Conservation (phyloP, 306 rosid species). For the Vicia villosa region DNA sequence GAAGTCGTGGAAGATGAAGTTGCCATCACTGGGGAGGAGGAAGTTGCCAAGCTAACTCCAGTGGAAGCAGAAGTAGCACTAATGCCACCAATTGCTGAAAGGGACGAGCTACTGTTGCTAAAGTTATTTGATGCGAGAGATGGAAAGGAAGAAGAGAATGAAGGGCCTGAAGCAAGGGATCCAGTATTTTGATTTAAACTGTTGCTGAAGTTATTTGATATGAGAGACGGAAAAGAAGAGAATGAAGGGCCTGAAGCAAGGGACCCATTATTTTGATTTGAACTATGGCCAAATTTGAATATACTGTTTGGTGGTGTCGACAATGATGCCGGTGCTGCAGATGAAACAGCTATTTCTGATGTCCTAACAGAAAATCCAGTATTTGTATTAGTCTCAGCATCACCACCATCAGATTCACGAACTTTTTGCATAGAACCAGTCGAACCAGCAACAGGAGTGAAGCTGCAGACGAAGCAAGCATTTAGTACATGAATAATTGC, state of each 20-base stretch:
- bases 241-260: conserved; percentile 46
- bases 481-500: conserved; percentile 26
- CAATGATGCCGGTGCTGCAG: conserved; percentile 49
- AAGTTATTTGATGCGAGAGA: conserved; percentile 41
- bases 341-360: conserved; percentile 46
- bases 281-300: conserved; percentile 43
- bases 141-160: conserved; percentile 41
- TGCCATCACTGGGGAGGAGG: conserved; percentile 34
- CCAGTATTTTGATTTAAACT: conserved; percentile 56
- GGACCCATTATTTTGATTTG: conserved; percentile 55
- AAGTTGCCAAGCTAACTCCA: conserved; percentile 42
- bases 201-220: conserved; percentile 41
- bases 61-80: conserved; percentile 27
- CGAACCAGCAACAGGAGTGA: conserved; percentile 36
- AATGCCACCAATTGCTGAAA: conserved; percentile 24
- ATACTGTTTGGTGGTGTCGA: conserved; percentile 40
- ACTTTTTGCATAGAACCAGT: conserved; percentile 40
- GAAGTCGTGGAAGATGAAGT: conserved; percentile 51
- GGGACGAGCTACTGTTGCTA: conserved; percentile 39
- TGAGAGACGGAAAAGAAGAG: conserved; percentile 37
- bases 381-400: conserved; percentile 35
- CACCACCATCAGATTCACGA: conserved; percentile 45
- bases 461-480: conserved; percentile 52
- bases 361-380: conserved; percentile 41
- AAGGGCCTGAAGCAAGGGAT: conserved; percentile 46